Evolutionary conservation across 1,284 basidiomycete genomes (phyloP).

Genomic region (Trichosporon coremiiforme): DNA sequence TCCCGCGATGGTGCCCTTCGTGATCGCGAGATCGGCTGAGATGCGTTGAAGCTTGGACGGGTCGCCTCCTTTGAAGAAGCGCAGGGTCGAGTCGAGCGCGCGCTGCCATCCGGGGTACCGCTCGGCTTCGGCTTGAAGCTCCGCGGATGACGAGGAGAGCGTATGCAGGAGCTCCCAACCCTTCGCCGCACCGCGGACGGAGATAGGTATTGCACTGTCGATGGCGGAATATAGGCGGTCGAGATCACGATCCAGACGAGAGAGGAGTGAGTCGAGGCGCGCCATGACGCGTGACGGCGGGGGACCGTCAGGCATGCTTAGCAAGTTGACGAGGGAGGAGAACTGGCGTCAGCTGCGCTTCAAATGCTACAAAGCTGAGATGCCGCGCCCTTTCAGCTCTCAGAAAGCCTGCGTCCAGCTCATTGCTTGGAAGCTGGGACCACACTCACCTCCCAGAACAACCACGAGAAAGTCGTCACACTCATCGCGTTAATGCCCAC

Average conservation of each 20-base stretch:
- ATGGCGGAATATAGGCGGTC: conserved; percentile 36
- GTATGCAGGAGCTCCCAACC: conserved; percentile 23
- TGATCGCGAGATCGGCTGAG: conserved; percentile 41
- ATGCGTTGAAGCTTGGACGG: conserved; percentile 40
- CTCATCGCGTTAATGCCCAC: conserved; percentile 47
- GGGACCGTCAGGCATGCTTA: conserved; percentile 29
- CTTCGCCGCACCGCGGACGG: conserved; percentile 20
- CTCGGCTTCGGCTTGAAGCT: conserved; percentile 34
- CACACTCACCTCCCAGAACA: conserved; percentile 49
- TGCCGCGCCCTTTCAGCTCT: not conserved
- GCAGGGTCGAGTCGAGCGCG: conserved; percentile 37
- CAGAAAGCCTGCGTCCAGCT: too few relatives aligned
- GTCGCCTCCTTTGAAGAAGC: conserved; percentile 48
- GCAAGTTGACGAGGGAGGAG: conserved; percentile 39
- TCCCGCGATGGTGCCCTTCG: conserved; percentile 38
- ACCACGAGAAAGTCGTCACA: conserved; percentile 50
- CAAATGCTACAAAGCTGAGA: too few relatives aligned
- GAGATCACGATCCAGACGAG: conserved; percentile 40
- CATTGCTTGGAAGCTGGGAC: too few relatives aligned
- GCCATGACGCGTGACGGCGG: conserved; percentile 26
- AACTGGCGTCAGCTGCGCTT: conserved; percentile 35
- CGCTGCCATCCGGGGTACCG: conserved; percentile 45
- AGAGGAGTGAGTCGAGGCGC: conserved; percentile 44
- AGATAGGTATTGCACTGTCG: conserved; percentile 23
- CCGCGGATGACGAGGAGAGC: not conserved